A percentile compares a stretch with the other conserved stretches of the same genome.
Conservation (phyloP, 2,329 filamentous ascomycete genomes). For the Sclerotinia glacialis region DNA sequence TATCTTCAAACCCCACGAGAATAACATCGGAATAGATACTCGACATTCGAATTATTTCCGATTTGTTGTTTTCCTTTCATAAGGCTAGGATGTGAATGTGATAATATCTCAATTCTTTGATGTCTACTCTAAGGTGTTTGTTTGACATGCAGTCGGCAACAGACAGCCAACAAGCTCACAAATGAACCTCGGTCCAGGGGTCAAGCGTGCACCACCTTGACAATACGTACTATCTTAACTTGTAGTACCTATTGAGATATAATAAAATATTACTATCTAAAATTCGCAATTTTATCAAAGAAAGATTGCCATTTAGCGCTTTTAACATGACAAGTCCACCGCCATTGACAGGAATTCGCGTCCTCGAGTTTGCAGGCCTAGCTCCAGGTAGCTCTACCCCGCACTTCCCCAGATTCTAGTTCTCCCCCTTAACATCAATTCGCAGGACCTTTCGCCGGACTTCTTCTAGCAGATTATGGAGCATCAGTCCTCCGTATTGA, state of each 20-base stretch:
- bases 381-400: conserved; percentile 49
- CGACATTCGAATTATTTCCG: too few species aligned
- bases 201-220: not conserved
- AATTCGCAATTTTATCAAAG: not conserved
- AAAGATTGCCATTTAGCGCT: not conserved
- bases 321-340: conserved; percentile 35
- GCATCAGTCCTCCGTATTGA: conserved; percentile 87
- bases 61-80: too few species aligned
- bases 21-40: too few species aligned
- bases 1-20: not conserved
- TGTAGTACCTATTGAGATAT: not conserved
- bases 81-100: not conserved
- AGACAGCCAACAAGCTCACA: not conserved
- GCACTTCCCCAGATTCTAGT: conserved; percentile 41
- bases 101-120: not conserved
- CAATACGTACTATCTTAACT: not conserved
- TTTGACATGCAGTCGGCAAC: not conserved
- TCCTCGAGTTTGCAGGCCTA: conserved; percentile 64
- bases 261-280: not conserved
- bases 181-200: conserved; percentile 2
- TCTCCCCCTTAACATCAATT: conserved; percentile 11
- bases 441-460: conserved; percentile 79
- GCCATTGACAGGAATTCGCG: conserved; percentile 57
- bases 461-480: conserved; percentile 86
- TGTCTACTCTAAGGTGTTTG: not conserved